Evolutionary conservation across 225 moss, liverwort and hornwort genomes (phyloP).

Genomic region (Physcomitrium patens): DNA sequence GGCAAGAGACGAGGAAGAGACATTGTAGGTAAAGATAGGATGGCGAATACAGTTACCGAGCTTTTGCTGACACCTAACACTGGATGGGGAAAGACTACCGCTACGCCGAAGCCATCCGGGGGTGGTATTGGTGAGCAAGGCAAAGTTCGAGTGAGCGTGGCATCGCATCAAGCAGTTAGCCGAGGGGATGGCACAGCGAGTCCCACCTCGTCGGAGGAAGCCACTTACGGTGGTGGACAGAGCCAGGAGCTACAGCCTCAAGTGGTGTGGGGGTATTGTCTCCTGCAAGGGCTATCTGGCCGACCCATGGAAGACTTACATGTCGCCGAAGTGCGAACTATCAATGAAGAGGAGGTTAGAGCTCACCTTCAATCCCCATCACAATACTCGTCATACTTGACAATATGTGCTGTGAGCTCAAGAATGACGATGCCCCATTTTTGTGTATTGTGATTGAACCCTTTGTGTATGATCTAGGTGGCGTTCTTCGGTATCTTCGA

Average conservation of each 20-base stretch:
- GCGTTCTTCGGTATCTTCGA: constrained; percentile 86
- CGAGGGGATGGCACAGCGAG: constrained; percentile 39
- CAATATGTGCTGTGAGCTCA: not conserved
- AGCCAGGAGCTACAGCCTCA: constrained; percentile 75
- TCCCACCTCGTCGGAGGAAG: constrained; percentile 27
- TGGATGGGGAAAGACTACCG: constrained; percentile 27
- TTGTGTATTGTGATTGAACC: not conserved
- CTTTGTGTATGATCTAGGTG: constrained; percentile 38
- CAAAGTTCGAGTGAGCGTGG: constrained; percentile 36
- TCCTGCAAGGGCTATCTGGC: constrained; percentile 57
- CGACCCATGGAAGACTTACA: constrained; percentile 83
- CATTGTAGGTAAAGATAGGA: not conserved
- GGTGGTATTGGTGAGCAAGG: constrained; percentile 43
- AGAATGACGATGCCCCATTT: not conserved
- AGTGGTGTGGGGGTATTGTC: constrained; percentile 67
- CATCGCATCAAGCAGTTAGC: constrained; percentile 45
- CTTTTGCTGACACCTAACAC: constrained; percentile 61
- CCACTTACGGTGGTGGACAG: constrained; percentile 54
- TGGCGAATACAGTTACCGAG: constrained; percentile 54
- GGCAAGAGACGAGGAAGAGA: not conserved
- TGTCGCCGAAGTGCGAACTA: constrained; percentile 64
- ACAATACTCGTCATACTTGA: not conserved
- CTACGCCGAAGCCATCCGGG: not conserved
- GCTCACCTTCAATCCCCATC: no score
- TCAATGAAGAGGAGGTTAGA: constrained; percentile 55